These are phyloP conservation scores for Leishmania turanica DNA, from an alignment of 208 protist species.

Conservation along the genomic window DNA sequence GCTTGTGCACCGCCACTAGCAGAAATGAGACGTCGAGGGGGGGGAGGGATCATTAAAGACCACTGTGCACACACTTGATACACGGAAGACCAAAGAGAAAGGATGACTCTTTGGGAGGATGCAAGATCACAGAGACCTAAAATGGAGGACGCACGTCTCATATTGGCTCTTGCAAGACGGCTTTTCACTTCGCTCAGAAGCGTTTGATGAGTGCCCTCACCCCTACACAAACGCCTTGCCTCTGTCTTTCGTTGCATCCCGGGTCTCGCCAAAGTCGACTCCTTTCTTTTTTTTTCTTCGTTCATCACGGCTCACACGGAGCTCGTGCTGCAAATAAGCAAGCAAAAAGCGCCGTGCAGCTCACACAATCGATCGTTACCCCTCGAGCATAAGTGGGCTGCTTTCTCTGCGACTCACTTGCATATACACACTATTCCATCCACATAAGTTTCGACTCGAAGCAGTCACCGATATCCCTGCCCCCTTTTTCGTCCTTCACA, in stretches of 20 bases:
- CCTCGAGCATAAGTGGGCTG: not conserved
- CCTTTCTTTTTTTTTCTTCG: not conserved
- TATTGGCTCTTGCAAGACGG: not conserved
- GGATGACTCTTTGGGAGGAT: not conserved
- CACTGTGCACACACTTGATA: not conserved
- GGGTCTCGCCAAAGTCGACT: not conserved
- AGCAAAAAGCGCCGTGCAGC: not conserved
- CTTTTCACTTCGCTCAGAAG: not conserved
- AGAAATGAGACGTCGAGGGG: not conserved
- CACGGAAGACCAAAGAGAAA: not conserved
- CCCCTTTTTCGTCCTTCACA: not conserved
- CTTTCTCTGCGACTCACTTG: constrained; percentile 4
- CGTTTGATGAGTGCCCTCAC: not conserved
- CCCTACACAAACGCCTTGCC: not conserved
- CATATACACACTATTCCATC: not conserved
- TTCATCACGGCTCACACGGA: not conserved
- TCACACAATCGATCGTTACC: constrained; percentile 1
- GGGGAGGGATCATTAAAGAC: not conserved
- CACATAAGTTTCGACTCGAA: not conserved
- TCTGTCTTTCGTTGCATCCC: not conserved
- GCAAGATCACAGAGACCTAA: not conserved
- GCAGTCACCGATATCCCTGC: not conserved
- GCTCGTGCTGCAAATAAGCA: not conserved
- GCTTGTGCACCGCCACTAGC: not conserved
- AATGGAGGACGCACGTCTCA: not conserved